Evolutionary conservation across 1,284 basidiomycete species (phyloP).

Genomic region (Austroboletus novae-zelandiae): DNA sequence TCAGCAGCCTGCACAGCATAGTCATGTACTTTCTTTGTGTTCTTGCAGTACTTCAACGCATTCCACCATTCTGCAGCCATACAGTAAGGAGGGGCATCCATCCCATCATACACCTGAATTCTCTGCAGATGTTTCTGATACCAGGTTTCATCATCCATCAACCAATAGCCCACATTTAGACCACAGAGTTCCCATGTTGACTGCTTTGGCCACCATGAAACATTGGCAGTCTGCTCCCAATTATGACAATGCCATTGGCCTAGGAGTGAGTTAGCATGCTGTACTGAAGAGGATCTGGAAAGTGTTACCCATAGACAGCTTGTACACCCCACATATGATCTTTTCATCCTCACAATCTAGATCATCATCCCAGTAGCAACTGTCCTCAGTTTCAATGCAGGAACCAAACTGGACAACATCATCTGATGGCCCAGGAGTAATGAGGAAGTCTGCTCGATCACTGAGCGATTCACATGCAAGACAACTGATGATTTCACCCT

Average conservation of each 20-base stretch:
- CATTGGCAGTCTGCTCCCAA: background rate
- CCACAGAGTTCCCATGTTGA: conserved; percentile 3
- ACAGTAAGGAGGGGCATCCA: background rate
- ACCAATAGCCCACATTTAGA: conserved; percentile 9
- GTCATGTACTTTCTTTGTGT: background rate
- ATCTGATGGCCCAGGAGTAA: background rate
- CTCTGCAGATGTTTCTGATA: conserved; percentile 2
- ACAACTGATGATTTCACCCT: conserved; percentile 5
- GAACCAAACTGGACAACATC: conserved; percentile 1
- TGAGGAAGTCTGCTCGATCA: background rate
- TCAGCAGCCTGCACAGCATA: background rate
- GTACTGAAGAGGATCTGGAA: background rate
- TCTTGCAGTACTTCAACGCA: background rate
- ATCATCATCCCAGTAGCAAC: conserved; percentile 8
- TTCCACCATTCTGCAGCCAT: background rate
- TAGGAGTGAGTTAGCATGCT: background rate
- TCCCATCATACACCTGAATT: background rate
- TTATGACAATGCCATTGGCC: background rate
- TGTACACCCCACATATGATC: conserved; percentile 13
- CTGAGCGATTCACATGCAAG: conserved; percentile 4
- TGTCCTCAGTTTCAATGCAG: background rate
- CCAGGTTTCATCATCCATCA: conserved; percentile 3
- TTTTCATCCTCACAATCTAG: conserved; percentile 4
- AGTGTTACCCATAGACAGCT: conserved; percentile 10
- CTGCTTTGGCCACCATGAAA: conserved; percentile 13